Conservation (phyloP, 2,329 filamentous ascomycete genomes). For the Botryotinia convoluta region DNA sequence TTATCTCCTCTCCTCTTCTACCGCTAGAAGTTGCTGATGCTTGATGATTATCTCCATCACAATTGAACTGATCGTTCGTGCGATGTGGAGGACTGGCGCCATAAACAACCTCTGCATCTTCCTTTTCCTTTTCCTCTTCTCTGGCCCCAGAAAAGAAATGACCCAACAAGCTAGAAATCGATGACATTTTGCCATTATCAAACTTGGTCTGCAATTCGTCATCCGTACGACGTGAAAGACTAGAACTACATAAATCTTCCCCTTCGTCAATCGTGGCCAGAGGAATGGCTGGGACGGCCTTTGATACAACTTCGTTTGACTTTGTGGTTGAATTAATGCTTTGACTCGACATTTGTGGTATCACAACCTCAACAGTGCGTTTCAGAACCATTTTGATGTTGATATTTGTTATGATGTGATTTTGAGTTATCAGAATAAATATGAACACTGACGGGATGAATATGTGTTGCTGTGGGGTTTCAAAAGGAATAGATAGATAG, state of each 20-base stretch:
- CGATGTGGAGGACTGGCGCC: background rate
- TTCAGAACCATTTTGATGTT: constrained; percentile 3
- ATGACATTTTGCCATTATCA: background rate
- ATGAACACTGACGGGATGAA: background rate
- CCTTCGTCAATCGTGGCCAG: background rate
- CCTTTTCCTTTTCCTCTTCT: background rate
- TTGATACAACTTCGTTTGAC: background rate
- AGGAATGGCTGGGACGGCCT: background rate
- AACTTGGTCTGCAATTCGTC: background rate
- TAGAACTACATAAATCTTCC: background rate
- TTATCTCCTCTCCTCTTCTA: background rate
- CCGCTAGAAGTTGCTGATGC: too few relatives aligned
- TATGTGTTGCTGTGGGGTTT: background rate
- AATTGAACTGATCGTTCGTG: background rate
- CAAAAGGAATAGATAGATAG: background rate
- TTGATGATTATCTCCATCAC: background rate
- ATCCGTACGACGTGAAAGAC: background rate
- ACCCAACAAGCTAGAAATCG: too few relatives aligned
- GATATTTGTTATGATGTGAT: background rate
- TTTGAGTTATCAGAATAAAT: background rate
- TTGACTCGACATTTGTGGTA: background rate
- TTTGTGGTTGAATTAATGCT: background rate
- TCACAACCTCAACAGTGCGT: background rate
- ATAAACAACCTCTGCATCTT: background rate
- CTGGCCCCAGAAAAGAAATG: background rate